A percentile compares a stretch with the other conserved stretches of the same genome.
Evolutionary conservation across 1,139 yeast genomes (phyloP).

Genomic region (Lodderomyces parapsilosis): DNA sequence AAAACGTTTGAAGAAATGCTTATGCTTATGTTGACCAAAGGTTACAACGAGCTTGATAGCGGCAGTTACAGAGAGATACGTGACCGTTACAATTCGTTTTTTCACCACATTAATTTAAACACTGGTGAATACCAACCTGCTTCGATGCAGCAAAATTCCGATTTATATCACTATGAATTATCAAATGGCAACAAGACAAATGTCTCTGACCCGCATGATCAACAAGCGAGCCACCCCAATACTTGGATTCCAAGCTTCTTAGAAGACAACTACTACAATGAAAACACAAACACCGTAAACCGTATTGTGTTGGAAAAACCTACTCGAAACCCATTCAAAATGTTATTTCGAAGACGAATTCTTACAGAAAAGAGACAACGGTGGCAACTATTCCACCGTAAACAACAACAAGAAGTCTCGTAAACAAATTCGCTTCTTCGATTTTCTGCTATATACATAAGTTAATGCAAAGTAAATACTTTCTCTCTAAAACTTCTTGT

Average conservation of each 20-base stretch:
- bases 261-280: not conserved
- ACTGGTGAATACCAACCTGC: not conserved
- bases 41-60: not conserved
- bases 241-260: slow-evolving; percentile 3
- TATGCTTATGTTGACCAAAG: not conserved
- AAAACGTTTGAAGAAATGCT: slow-evolving; percentile 4
- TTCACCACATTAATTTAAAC: slow-evolving; percentile 1
- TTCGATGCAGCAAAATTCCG: not conserved
- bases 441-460: slow-evolving; percentile 1
- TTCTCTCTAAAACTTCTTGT: slow-evolving; percentile 1
- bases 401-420: not conserved
- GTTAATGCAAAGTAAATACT: not conserved
- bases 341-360: not conserved
- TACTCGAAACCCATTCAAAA: slow-evolving; percentile 1
- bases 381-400: not conserved
- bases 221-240: not conserved
- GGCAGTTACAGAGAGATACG: not conserved
- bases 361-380: not conserved
- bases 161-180: not conserved
- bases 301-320: not conserved
- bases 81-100: not conserved
- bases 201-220: not conserved
- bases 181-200: not conserved
- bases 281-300: not conserved
- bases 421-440: not conserved